Conservation (phyloP, 805 yeast species). For the Candida succiphila region DNA sequence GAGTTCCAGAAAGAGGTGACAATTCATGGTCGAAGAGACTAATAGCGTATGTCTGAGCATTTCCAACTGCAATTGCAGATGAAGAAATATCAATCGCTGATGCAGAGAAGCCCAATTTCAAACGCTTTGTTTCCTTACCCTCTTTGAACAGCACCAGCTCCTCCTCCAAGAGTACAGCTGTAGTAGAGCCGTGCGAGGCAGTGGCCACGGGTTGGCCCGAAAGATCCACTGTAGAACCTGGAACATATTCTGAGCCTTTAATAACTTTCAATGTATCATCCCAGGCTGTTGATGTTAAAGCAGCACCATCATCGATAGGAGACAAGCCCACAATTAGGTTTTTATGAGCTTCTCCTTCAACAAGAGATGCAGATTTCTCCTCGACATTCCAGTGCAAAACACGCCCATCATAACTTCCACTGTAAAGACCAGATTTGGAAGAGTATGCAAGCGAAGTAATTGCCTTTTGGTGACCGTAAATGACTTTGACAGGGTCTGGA, state of each 20-base stretch:
- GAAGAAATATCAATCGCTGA: constrained; percentile 36
- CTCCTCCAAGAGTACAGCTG: constrained; percentile 37
- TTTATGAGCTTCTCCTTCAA: constrained; percentile 39
- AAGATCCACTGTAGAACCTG: constrained; percentile 22
- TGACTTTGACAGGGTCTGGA: constrained; percentile 25
- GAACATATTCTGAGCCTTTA: constrained; percentile 12
- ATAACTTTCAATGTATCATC: constrained; percentile 60
- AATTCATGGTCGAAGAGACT: constrained; percentile 25
- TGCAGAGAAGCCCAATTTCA: constrained; percentile 27
- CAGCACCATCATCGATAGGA: constrained; percentile 14
- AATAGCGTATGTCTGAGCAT: constrained; percentile 28
- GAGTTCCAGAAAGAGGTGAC: constrained; percentile 6
- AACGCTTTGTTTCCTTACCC: constrained; percentile 20
- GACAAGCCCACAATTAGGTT: constrained; percentile 55
- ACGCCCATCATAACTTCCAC: constrained; percentile 82
- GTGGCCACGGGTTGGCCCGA: constrained; percentile 41
- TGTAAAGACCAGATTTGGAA: constrained; percentile 18
- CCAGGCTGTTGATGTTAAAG: constrained; percentile 65
- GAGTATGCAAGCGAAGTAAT: constrained; percentile 48
- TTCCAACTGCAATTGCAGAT: constrained; percentile 39
- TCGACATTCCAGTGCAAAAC: constrained; percentile 47
- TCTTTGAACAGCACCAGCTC: constrained; percentile 24
- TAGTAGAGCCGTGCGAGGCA: constrained; percentile 23
- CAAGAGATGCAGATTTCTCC: constrained; percentile 24
- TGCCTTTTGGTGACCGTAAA: constrained; percentile 76